Conservation (phyloP, 179 eudicot species). For the Nepenthes alata region DNA sequence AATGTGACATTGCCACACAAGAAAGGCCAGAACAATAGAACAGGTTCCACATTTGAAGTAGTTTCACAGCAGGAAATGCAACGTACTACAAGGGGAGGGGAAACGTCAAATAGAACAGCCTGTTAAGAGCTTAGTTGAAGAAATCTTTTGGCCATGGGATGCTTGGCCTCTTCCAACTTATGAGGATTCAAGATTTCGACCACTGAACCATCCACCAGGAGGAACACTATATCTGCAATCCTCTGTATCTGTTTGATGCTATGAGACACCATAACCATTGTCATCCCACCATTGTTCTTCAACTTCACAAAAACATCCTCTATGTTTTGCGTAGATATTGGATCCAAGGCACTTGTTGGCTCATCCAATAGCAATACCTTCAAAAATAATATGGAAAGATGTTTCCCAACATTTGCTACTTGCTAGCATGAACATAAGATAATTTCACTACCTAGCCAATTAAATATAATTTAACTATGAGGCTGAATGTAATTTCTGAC, state of each 20-base stretch:
- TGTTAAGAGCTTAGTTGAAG: constrained; percentile 56
- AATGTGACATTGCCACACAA: no score
- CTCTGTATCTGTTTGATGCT: constrained; percentile 91
- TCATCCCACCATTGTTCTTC: constrained; percentile 51
- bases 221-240: constrained; percentile 73
- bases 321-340: constrained; percentile 75
- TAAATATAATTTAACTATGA: no score
- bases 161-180: constrained; percentile 57
- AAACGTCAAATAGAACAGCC: background rate
- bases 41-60: no score
- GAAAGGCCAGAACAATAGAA: no score
- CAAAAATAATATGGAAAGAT: background rate
- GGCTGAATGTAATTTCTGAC: no score
- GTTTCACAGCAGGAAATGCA: no score
- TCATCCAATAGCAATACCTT: constrained; percentile 82
- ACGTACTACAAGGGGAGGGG: no score
- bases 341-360: constrained; percentile 92
- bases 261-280: constrained; percentile 72
- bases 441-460: no score
- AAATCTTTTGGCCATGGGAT: constrained; percentile 74
- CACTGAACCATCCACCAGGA: constrained; percentile 59
- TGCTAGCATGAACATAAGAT: no score
- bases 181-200: constrained; percentile 69
- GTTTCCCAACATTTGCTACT: no score
- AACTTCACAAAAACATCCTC: constrained; percentile 56